Percentiles rank a stretch among this genome's conserved stretches.
phyloP scores from a whole-genome alignment of 164 flowering plant species.

The Kingdonia uniflora region DNA sequence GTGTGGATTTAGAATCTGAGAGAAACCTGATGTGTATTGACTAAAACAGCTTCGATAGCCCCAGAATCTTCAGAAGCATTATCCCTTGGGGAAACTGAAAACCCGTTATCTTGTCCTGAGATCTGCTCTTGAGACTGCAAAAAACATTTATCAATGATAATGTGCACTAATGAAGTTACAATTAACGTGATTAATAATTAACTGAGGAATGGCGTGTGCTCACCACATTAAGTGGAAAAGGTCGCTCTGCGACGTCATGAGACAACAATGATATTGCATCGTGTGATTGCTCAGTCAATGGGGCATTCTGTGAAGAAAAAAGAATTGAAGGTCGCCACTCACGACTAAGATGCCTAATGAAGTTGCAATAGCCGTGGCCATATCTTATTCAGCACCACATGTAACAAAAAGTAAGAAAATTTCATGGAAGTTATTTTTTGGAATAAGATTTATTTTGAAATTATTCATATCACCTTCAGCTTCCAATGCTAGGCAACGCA shows the following conservation, averaged over 20 bases:
- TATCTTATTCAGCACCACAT: no score
- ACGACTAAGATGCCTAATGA: no score
- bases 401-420: no score
- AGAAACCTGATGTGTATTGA: conserved; percentile 79
- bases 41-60: conserved; percentile 51
- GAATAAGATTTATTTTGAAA: no score
- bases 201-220: conserved; percentile 3
- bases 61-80: conserved; percentile 34
- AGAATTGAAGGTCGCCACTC: no score
- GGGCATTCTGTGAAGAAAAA: conserved; percentile 93
- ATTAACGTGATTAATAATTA: not conserved
- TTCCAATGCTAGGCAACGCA: no score
- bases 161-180: not conserved
- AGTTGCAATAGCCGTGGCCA: no score
- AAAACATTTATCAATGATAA: not conserved
- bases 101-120: conserved; percentile 39
- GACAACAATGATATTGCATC: conserved; percentile 59
- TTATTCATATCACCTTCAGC: no score
- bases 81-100: conserved; percentile 43
- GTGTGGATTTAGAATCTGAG: no score
- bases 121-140: conserved; percentile 49
- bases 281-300: conserved; percentile 80
- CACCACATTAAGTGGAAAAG: conserved; percentile 66
- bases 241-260: conserved; percentile 81
- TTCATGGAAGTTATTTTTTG: no score